These are phyloP conservation scores for Urostyla sp. DNA, from an alignment of 73 alveolate genomes.

Conservation along the genomic window DNA sequence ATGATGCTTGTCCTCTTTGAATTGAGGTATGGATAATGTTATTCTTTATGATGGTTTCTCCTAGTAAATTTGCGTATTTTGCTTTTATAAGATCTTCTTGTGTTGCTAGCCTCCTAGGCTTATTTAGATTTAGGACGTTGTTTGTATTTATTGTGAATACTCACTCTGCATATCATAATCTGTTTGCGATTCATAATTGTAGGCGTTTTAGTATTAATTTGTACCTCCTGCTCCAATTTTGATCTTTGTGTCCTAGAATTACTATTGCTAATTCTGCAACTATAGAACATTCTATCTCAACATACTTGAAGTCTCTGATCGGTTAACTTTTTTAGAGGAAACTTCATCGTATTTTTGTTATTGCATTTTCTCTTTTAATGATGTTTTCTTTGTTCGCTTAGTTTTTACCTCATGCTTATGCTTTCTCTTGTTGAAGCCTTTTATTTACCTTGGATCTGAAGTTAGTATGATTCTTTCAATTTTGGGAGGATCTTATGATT, in stretches of 20 bases:
- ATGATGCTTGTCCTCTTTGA: too few species aligned
- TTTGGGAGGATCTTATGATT: slow-evolving; percentile 45
- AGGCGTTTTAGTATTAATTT: too few species aligned
- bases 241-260: background rate
- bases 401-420: slow-evolving; percentile 54
- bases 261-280: slow-evolving; percentile 13
- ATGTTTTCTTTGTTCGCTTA: slow-evolving; percentile 33
- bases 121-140: too few species aligned
- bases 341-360: slow-evolving; percentile 14
- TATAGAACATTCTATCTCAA: background rate
- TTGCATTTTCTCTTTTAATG: slow-evolving; percentile 40
- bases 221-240: too few species aligned
- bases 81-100: too few species aligned
- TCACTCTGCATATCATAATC: too few species aligned
- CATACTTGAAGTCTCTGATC: slow-evolving; percentile 39
- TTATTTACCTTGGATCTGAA: slow-evolving; percentile 57
- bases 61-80: too few species aligned
- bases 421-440: slow-evolving; percentile 64
- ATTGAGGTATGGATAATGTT: too few species aligned
- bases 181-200: too few species aligned
- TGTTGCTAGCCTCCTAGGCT: background rate
- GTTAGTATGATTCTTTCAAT: slow-evolving; percentile 50
- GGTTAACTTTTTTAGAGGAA: background rate
- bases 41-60: too few species aligned
- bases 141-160: too few species aligned